Percentiles rank a stretch among this genome's conserved stretches.
Evolutionary conservation across 75 land plant species (phyloP).

Genomic region (Picea sitchensis): DNA sequence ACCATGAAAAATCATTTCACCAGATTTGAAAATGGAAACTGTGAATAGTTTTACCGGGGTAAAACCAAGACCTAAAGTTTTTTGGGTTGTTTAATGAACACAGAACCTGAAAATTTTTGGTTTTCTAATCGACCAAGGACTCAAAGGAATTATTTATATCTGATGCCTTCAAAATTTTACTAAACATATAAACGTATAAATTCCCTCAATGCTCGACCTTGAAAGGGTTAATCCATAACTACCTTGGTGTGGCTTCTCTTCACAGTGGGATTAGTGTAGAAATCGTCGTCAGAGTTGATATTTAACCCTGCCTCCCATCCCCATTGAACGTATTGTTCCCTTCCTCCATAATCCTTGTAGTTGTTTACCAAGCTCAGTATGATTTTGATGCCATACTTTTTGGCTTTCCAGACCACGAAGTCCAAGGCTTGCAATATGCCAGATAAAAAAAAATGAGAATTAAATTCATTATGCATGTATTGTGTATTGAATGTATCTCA

Average conservation of each 20-base stretch:
- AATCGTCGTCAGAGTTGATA: conserved; percentile 63
- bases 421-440: conserved; percentile 63
- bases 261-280: conserved; percentile 61
- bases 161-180: too few species aligned
- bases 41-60: too few species aligned
- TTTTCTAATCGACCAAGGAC: too few species aligned
- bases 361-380: conserved; percentile 78
- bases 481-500: neutral
- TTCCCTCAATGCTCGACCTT: neutral
- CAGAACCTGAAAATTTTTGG: too few species aligned
- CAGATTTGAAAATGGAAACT: too few species aligned
- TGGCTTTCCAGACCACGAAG: conserved; percentile 75
- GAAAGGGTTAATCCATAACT: neutral
- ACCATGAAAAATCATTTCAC: too few species aligned
- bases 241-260: conserved; percentile 78
- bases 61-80: too few species aligned
- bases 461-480: too few species aligned
- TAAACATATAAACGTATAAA: too few species aligned
- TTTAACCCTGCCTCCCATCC: conserved; percentile 51
- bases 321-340: conserved; percentile 86
- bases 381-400: conserved; percentile 57
- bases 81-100: too few species aligned
- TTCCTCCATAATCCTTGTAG: conserved; percentile 77
- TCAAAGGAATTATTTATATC: too few species aligned
- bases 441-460: neutral